Evolutionary conservation across 805 yeast species (phyloP), one percentile per base, ranked within the genome.

Genomic region (Lachancea kluyveri): DNA sequence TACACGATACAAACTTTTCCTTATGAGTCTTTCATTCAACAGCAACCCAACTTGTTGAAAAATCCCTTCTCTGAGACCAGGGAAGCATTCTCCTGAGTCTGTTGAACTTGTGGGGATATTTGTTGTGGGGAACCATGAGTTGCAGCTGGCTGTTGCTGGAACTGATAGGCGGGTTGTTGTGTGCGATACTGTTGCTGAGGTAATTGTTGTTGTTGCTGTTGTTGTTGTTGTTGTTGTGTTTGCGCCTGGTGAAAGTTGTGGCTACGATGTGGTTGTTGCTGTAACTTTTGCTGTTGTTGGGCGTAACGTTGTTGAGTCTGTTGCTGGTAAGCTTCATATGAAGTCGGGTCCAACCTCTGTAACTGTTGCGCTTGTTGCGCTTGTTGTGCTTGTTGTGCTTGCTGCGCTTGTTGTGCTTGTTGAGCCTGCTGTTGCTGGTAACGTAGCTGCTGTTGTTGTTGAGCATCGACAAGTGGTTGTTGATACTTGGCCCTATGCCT

Each of bases 281-380:
- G 45, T 22, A 40, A 39, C 23, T 39, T 40, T 31, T 43, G 53
- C 31, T 53, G 54, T 36, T 52, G 52, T 32, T 53, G 59, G 25
- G 54, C 52, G 29, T 54, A 55, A 33, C 55, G 55, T 28, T 51
- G 59, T 37, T 57, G 59, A 14, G 60, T 51, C 42, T 57, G 62
- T 30, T 55, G 59, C 37, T 56, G 60, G 40, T 57, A 58, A 24
- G 61, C 62, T 36, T 58, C 62, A 33, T 58, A 58, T 5, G 63
- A 58, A 9, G 69, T 64, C 28, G 69, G 68, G 42, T 65, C 68
- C 37, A 65, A 52, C 28, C 61, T 56, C 27, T 43, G 43, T 28
- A 35, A 32, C 37, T 46, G 48, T 24, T 40, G 42, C 29, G 16
- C 36, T 24, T 43, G 39, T 24, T 39, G 45, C 21, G 18, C 24